Conservation (phyloP, 2,329 filamentous ascomycete genomes). For the Endothia cerciana region DNA sequence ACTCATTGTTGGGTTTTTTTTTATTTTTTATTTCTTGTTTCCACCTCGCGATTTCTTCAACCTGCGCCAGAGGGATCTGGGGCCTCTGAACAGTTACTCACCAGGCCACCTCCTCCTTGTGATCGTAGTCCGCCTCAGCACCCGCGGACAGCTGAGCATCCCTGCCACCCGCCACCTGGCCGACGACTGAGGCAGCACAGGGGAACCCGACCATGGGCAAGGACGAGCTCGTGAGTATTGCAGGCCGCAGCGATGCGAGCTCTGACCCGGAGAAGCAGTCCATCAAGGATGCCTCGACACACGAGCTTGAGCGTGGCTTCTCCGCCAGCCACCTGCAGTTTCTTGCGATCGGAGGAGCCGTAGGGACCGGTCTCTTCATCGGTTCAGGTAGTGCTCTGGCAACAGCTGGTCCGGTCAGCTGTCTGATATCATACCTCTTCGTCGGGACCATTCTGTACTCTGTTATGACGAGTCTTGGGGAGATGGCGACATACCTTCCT, state of each 20-base stretch:
- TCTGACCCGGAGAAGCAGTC: constrained; percentile 29
- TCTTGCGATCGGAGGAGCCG: constrained; percentile 46
- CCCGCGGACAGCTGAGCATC: neutral
- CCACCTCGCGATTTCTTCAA: neutral
- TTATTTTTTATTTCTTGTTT: neutral
- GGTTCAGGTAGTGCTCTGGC: constrained; percentile 64
- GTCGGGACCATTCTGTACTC: constrained; percentile 71
- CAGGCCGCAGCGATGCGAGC: constrained; percentile 23
- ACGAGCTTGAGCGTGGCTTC: constrained; percentile 28
- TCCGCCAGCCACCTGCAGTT: constrained; percentile 50
- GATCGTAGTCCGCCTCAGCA: neutral
- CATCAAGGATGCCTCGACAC: constrained; percentile 21
- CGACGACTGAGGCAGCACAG: neutral
- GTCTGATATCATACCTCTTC: constrained; percentile 61
- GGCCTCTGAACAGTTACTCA: constrained; percentile 13
- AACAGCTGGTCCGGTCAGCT: constrained; percentile 62
- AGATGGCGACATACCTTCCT: constrained; percentile 60
- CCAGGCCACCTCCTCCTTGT: neutral
- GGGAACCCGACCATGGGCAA: constrained; percentile 17
- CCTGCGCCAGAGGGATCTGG: neutral
- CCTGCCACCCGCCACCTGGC: neutral
- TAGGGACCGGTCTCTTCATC: constrained; percentile 57
- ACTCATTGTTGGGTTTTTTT: neutral
- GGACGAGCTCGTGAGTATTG: constrained; percentile 19
- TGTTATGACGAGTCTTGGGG: constrained; percentile 69